Conservation (phyloP, 73 alveolate species). For the Symbiodinium natans region DNA sequence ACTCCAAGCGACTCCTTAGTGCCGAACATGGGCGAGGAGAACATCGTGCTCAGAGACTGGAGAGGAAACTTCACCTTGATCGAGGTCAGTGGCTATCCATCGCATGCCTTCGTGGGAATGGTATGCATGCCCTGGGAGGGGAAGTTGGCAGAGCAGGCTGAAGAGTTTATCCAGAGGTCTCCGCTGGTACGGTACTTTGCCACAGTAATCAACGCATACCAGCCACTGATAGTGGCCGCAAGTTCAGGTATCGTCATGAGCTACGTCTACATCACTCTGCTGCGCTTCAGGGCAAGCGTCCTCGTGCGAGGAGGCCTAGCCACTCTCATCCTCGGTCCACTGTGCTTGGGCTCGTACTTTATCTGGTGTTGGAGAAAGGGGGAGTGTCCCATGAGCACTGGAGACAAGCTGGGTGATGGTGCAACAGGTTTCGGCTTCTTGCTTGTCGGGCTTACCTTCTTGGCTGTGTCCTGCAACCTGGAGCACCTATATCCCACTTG, state of each 20-base stretch:
- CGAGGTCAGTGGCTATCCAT: constrained; percentile 6
- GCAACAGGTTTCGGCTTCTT: background rate
- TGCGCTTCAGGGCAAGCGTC: constrained; percentile 55
- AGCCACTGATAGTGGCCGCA: constrained; percentile 72
- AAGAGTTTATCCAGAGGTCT: background rate
- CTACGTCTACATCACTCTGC: constrained; percentile 68
- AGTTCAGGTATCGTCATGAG: background rate
- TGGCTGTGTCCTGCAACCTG: background rate
- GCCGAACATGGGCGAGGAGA: background rate
- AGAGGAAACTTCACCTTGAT: constrained; percentile 60
- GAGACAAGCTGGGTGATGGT: constrained; percentile 6
- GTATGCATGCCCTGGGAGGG: constrained; percentile 49
- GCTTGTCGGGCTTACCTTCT: background rate
- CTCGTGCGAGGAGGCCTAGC: constrained; percentile 28
- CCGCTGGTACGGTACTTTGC: constrained; percentile 44
- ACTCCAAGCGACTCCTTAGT: background rate
- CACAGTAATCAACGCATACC: constrained; percentile 56
- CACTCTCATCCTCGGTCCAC: background rate
- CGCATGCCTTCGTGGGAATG: constrained; percentile 48
- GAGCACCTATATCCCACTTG: background rate
- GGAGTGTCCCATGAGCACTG: constrained; percentile 7
- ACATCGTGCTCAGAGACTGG: constrained; percentile 67
- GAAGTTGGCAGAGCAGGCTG: background rate
- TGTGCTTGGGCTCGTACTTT: background rate
- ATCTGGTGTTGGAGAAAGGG: background rate